Base-by-base conservation (phyloP, 1,139 yeast species). In the Tardiomyces blankii region DNA sequence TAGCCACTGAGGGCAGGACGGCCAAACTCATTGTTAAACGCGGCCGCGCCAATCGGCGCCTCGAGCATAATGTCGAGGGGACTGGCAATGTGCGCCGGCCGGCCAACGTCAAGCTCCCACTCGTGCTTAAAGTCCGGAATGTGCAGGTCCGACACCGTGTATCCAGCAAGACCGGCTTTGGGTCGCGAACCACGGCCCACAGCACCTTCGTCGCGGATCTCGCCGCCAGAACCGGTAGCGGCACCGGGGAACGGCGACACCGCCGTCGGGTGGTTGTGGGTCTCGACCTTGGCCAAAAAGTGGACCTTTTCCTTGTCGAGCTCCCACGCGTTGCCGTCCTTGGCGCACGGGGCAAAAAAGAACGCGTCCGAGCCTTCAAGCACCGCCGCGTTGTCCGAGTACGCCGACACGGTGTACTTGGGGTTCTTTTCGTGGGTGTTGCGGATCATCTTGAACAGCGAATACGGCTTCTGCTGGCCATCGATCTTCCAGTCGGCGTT, bases 171-270 rank as follows among this genome's bases (percentile, higher is more conserved):
- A 46, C 99, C 99, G 59, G 97, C 95, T 68, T 91, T 91, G 40
- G 97, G 80, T 66, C 87, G 86, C 23, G 98, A 91, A 45, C 99
- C 99, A 65, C 96, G 79, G 53, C 99, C 99, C 18, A 91, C 96
- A 27, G 99, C 98, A 68, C 97, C 98, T 70, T 93, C 99, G 66
- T 93, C 99, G 74, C 99, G 85, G 59, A 93, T 93, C 69, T 93
- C 99, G 70, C 99, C 99, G 65, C 99, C 99, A 18, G 98, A 89
- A 54, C 99, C 99, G 18, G 99, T 93, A 38, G 99, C 96, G 38
- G 99, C 99, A 67, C 99, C 99, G 4, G 98, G 91, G 68, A 86
- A 93, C 33, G 99, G 99, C 27, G 97, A 89, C 12, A 93, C 96
- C 0, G 98, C 98, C 38, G 99, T 93, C 46, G 99, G 99, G 64